Evolutionary conservation across 352 stramenopile genomes (phyloP).

Genomic region (Pythium diclinum): DNA sequence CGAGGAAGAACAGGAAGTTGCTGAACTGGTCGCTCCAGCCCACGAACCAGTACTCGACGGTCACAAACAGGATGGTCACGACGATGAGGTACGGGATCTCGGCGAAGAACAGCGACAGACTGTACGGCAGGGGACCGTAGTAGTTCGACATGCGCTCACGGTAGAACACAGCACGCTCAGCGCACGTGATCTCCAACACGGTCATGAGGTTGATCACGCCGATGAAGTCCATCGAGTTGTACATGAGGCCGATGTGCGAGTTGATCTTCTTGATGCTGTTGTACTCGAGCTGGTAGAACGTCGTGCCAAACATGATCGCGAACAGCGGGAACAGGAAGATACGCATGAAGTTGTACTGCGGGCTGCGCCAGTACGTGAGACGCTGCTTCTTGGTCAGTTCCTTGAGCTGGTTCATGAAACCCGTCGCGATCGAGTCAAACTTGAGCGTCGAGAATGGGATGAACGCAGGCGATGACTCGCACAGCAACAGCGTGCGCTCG

Average conservation of each 20-base stretch:
- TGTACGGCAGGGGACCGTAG: constrained; percentile 66
- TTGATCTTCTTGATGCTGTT: constrained; percentile 39
- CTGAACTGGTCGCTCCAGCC: constrained; percentile 52
- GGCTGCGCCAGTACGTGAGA: constrained; percentile 51
- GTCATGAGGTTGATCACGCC: constrained; percentile 58
- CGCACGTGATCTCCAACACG: constrained; percentile 52
- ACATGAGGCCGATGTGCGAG: constrained; percentile 58
- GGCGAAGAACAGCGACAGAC: constrained; percentile 55
- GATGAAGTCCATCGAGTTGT: constrained; percentile 72
- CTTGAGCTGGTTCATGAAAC: constrained; percentile 39
- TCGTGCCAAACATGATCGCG: constrained; percentile 51
- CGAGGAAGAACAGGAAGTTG: constrained; percentile 51
- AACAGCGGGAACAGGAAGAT: constrained; percentile 51
- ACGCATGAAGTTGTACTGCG: constrained; percentile 52
- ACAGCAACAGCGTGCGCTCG: constrained; percentile 24
- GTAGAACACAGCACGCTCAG: constrained; percentile 58
- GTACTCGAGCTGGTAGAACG: constrained; percentile 45
- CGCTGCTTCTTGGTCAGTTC: constrained; percentile 36
- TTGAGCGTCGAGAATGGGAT: constrained; percentile 45
- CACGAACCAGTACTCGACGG: constrained; percentile 66
- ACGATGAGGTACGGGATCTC: constrained; percentile 62
- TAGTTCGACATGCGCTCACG: constrained; percentile 73
- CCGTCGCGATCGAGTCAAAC: constrained; percentile 40
- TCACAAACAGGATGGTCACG: constrained; percentile 46
- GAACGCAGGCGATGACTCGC: constrained; percentile 21